These are phyloP conservation scores for Colletotrichum musicola DNA, from an alignment of 2,329 filamentous ascomycete species.

Conservation along the genomic window DNA sequence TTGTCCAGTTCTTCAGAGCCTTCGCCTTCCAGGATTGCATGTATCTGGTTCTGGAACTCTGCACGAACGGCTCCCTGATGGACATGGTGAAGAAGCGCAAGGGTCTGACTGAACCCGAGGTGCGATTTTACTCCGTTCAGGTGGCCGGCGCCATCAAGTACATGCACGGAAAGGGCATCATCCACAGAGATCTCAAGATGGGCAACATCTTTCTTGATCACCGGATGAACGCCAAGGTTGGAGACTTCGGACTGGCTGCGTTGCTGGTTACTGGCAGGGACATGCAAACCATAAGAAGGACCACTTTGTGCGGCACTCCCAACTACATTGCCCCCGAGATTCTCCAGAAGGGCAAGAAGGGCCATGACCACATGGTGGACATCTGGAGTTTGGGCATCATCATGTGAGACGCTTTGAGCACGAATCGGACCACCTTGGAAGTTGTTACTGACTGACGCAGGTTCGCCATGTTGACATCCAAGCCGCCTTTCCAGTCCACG, in stretches of 20 bases:
- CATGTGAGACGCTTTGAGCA: slow-evolving; percentile 69
- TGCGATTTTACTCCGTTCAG: slow-evolving; percentile 93
- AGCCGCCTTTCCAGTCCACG: slow-evolving; percentile 94
- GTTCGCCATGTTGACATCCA: slow-evolving; percentile 96
- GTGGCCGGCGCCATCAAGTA: slow-evolving; percentile 98
- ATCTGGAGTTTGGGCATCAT: slow-evolving; percentile 99
- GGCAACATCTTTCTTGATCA: slow-evolving; percentile 96
- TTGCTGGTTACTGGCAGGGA: slow-evolving; percentile 92
- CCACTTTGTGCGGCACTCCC: slow-evolving; percentile 94
- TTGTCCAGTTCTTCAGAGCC: slow-evolving; percentile 94
- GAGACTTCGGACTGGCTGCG: slow-evolving; percentile 95
- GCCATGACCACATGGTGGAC: slow-evolving; percentile 97
- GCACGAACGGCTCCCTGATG: slow-evolving; percentile 95
- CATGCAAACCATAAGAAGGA: slow-evolving; percentile 84
- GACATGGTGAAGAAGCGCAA: slow-evolving; percentile 96
- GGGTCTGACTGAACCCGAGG: slow-evolving; percentile 92
- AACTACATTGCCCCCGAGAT: slow-evolving; percentile 99
- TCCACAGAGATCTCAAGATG: slow-evolving; percentile 97
- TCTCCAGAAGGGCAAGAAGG: slow-evolving; percentile 91
- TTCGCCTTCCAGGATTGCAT: slow-evolving; percentile 92
- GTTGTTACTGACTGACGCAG: slow-evolving; percentile 56
- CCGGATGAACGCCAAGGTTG: slow-evolving; percentile 97
- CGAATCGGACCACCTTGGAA: background rate
- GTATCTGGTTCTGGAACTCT: slow-evolving; percentile 94
- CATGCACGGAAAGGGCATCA: slow-evolving; percentile 94